phyloP scores from a whole-genome alignment of 306 rosid genomes.

The Pachyrhizus erosus region DNA sequence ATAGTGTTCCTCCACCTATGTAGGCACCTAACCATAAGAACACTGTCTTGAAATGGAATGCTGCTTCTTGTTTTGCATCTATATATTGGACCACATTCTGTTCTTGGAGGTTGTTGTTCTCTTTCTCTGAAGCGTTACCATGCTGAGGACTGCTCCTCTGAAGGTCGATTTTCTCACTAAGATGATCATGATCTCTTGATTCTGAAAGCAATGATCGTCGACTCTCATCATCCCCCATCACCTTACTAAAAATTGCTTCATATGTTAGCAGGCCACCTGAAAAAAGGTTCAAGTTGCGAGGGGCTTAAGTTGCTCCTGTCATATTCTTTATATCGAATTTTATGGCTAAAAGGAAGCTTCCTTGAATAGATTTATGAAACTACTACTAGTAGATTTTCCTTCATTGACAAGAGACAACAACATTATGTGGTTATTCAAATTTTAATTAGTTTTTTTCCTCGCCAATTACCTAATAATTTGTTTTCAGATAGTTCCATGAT shows the following conservation, averaged over 20 bases:
- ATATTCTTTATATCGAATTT: neutral
- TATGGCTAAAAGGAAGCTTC: neutral
- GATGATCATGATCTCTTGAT: constrained; percentile 42
- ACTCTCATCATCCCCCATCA: constrained; percentile 67
- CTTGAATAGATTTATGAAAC: neutral
- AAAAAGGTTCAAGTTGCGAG: neutral
- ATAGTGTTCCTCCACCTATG: constrained; percentile 72
- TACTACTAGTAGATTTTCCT: neutral
- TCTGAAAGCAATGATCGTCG: constrained; percentile 61
- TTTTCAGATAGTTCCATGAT: neutral
- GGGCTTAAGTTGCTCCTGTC: neutral
- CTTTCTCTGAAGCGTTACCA: constrained; percentile 33
- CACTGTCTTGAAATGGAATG: constrained; percentile 57
- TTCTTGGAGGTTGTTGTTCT: constrained; percentile 36
- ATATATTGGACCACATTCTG: constrained; percentile 33
- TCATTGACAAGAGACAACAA: neutral
- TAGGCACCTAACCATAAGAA: constrained; percentile 50
- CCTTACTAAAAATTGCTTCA: constrained; percentile 28
- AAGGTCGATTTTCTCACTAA: constrained; percentile 50
- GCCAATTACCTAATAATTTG: neutral
- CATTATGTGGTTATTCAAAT: neutral
- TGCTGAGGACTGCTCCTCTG: constrained; percentile 54
- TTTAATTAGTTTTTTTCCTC: neutral
- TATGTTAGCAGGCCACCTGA: constrained; percentile 34
- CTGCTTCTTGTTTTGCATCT: constrained; percentile 44